Conservation (phyloP, 495 filamentous ascomycete genomes). For the Penicillium lagena region DNA sequence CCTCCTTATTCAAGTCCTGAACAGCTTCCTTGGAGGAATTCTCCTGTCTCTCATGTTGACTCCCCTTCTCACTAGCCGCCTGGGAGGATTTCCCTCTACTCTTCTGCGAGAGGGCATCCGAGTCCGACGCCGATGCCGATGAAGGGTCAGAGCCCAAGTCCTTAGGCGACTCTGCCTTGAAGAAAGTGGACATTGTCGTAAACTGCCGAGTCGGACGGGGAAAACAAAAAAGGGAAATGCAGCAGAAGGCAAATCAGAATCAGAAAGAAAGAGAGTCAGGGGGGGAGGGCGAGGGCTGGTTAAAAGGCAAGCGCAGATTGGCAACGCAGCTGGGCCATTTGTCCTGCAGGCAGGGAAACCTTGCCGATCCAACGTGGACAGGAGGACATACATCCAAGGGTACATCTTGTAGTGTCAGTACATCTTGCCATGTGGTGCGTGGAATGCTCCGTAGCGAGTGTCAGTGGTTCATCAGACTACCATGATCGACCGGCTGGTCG, state of each 20-base stretch:
- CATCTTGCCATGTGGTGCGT: conserved; percentile 9
- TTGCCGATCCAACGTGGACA: conserved; percentile 9
- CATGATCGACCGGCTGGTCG: no score
- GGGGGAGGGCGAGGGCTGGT: background rate
- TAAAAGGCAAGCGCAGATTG: conserved; percentile 4
- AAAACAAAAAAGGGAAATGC: background rate
- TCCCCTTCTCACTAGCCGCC: conserved; percentile 20
- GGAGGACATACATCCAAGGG: no score
- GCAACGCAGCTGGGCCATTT: conserved; percentile 12
- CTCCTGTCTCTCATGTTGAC: conserved; percentile 7
- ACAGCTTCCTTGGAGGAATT: conserved; percentile 1
- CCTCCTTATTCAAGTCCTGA: conserved; percentile 6
- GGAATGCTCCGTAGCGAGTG: background rate
- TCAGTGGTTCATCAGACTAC: background rate
- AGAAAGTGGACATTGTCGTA: conserved; percentile 11
- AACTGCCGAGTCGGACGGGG: background rate
- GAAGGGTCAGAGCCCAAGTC: background rate
- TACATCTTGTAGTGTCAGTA: background rate
- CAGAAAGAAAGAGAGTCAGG: conserved; percentile 1
- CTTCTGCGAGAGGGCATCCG: conserved; percentile 3
- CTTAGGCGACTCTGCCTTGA: conserved; percentile 7
- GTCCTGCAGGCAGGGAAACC: conserved; percentile 9
- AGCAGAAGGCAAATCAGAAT: background rate
- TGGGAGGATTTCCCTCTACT: conserved; percentile 2
- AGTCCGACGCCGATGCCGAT: background rate